Percentiles rank a stretch among this genome's conserved stretches.
Conservation (phyloP, 1,139 yeast species). For the Lodderomyces orthopsilosis region DNA sequence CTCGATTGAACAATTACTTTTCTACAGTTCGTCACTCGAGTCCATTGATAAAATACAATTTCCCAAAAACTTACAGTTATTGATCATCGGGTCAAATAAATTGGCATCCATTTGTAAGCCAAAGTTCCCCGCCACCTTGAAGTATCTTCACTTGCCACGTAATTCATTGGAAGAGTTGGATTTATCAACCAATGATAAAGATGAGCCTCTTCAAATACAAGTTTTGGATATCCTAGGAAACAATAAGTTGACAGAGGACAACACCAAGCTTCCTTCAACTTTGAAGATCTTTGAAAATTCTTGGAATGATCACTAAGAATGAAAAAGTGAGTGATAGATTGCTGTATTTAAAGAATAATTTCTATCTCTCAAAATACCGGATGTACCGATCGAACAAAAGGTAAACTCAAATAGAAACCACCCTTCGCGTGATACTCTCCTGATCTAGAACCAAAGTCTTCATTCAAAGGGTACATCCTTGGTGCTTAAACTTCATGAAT, state of each 20-base stretch:
- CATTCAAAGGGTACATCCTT: too few relatives aligned
- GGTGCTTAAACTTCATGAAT: too few relatives aligned
- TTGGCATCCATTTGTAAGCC: conserved; percentile 15
- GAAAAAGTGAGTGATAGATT: too few relatives aligned
- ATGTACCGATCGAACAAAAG: too few relatives aligned
- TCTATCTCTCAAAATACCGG: too few relatives aligned
- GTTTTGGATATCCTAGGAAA: conserved; percentile 20
- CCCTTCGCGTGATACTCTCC: too few relatives aligned
- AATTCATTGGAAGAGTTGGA: conserved; percentile 19
- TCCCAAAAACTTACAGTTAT: conserved; percentile 18
- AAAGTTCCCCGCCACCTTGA: conserved; percentile 17
- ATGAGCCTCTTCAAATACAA: conserved; percentile 16
- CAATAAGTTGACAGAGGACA: conserved; percentile 13
- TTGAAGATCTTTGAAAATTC: conserved; percentile 14
- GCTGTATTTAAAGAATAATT: too few relatives aligned
- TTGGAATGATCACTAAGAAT: too few relatives aligned
- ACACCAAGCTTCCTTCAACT: conserved; percentile 17
- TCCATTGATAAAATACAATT: conserved; percentile 19
- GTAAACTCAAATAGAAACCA: too few relatives aligned
- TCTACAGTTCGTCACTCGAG: conserved; percentile 16
- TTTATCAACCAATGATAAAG: conserved; percentile 16
- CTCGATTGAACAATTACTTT: conserved; percentile 14
- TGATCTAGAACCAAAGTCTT: too few relatives aligned
- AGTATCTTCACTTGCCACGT: conserved; percentile 23
- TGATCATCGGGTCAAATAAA: conserved; percentile 24